Base-by-base conservation (phyloP, 2,329 filamentous ascomycete genomes). In the Botrytis deweyae region DNA sequence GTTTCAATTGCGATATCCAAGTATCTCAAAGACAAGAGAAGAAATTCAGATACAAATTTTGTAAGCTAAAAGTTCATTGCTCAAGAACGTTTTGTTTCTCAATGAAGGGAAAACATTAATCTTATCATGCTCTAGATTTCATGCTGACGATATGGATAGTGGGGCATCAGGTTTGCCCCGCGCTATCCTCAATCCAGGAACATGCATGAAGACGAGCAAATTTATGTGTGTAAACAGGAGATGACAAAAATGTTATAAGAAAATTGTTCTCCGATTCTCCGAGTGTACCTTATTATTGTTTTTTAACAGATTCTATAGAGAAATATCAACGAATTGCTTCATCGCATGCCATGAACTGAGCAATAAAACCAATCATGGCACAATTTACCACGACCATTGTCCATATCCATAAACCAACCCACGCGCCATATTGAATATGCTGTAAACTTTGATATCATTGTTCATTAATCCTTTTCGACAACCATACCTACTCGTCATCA, bases 401-500 rank as follows among this genome's bases (percentile, higher is more conserved):
- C 73, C 76, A 76, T 79, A 80, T 81, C 78, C 78, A 69, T 76
- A 78, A 80, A 79, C 77, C 78, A 80, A 80, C 77, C 78, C 74
- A 76, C 80, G 78, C 80, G 78, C 78, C 79, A 62, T 75, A 75
- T 76, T 74, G 64, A 76, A 77, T 78, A 78, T 80, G 76, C 77
- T 79, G 63, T 74, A 77, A 77, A 78, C 61, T 67, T 66, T 74
- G 76, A 75, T 78, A 73, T 76, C 73, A 76, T 78, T 72, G 77
- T 79, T 77, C 76, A 77, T 78, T 79, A 78, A 74, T 73, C 70
- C 75, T 73, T 62, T 65, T 61, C 66, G 55, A 73, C 73, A 44
- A 68, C 76, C 36, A 65, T 72, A 72, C 78, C 80, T 86, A 90
- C 82, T 90, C 89, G 77, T 91, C 89, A 78, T 91, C 89, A 77